Percentiles rank a stretch among this genome's conserved stretches.
Evolutionary conservation across 202 grass and related monocot genomes (phyloP).

Genomic region (Dendrocalamus latiflorus): DNA sequence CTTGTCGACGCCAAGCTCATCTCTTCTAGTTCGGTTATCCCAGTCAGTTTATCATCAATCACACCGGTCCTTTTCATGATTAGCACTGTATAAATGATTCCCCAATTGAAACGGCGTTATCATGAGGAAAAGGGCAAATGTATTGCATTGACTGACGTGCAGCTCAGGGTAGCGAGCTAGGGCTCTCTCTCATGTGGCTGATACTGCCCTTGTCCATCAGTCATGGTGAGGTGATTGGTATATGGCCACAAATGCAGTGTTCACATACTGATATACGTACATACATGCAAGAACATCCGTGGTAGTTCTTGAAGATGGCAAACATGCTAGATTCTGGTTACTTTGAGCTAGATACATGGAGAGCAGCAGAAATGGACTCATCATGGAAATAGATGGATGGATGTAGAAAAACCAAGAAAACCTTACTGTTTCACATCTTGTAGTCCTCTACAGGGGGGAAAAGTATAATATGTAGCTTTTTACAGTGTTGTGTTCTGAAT

Average conservation of each 20-base stretch:
- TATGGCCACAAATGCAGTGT: no score
- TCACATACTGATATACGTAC: no score
- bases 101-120: neutral
- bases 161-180: neutral
- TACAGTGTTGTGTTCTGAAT: no score
- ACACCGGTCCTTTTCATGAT: slow-evolving; percentile 18
- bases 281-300: no score
- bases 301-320: no score
- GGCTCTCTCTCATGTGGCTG: neutral
- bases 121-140: slow-evolving; percentile 14
- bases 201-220: neutral
- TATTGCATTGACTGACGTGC: slow-evolving; percentile 32
- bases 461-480: no score
- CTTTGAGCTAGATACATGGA: neutral
- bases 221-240: neutral
- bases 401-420: neutral
- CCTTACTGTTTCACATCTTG: no score
- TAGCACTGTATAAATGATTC: neutral
- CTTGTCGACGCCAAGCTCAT: neutral
- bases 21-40: neutral
- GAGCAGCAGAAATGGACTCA: neutral
- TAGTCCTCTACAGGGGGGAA: no score
- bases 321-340: no score
- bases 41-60: neutral
- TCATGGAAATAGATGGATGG: neutral